Evolutionary conservation across 169 alveolate genomes (phyloP).

Genomic region (Eimeria falciformis): DNA sequence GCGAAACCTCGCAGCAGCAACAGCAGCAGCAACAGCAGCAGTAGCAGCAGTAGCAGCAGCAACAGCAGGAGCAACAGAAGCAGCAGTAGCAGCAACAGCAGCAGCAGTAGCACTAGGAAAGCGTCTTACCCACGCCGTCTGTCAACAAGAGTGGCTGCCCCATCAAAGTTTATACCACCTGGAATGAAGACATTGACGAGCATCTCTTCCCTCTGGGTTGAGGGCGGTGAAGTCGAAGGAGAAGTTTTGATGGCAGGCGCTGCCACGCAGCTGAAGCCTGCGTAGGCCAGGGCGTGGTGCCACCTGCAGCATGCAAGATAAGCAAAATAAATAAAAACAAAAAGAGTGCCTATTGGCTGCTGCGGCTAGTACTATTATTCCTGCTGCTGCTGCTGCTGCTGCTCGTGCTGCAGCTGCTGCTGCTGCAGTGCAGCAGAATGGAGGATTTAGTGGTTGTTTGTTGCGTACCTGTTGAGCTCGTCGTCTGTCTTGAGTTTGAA

Average conservation of each 20-base stretch:
- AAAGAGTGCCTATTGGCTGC: background rate
- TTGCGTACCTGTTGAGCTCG: constrained; percentile 1
- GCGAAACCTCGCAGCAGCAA: background rate
- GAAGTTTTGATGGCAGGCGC: background rate
- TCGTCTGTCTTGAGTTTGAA: constrained; percentile 31
- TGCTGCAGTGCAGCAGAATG: too few relatives aligned
- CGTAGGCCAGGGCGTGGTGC: constrained; percentile 57
- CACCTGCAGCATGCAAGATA: background rate
- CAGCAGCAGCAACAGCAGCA: background rate
- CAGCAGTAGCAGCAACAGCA: background rate
- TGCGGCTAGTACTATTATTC: too few relatives aligned
- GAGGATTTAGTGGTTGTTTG: background rate
- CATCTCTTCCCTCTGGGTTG: background rate
- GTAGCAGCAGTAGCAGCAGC: background rate
- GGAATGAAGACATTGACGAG: background rate
- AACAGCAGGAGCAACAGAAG: background rate
- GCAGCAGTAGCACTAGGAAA: background rate
- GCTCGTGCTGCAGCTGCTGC: too few relatives aligned
- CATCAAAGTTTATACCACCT: background rate
- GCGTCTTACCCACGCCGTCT: constrained; percentile 9
- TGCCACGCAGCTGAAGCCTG: background rate
- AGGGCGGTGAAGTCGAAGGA: background rate
- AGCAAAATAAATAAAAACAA: background rate
- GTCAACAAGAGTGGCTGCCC: constrained; percentile 2
- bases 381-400: too few relatives aligned